phyloP scores from a whole-genome alignment of 805 yeast genomes.

The Ogataea wickerhamii region DNA sequence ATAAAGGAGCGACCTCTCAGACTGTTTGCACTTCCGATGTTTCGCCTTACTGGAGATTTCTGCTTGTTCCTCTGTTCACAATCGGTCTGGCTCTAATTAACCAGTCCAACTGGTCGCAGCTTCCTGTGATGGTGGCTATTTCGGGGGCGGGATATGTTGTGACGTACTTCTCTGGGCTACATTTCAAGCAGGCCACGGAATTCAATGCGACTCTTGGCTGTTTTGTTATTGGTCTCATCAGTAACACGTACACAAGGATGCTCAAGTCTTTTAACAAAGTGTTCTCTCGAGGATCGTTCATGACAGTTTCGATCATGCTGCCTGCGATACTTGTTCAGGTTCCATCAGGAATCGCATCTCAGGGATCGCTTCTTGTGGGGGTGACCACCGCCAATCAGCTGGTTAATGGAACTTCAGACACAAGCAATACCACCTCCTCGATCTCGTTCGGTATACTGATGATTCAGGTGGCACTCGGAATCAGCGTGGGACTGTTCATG shows the following conservation, averaged over 20 bases:
- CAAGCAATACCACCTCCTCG: constrained; percentile 13
- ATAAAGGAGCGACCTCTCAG: constrained; percentile 61
- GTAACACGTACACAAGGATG: constrained; percentile 82
- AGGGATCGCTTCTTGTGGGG: constrained; percentile 80
- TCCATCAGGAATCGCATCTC: constrained; percentile 92
- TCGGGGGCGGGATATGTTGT: constrained; percentile 81
- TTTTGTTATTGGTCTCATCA: constrained; percentile 81
- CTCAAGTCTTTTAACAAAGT: constrained; percentile 56
- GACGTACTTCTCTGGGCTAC: constrained; percentile 70
- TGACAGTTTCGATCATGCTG: constrained; percentile 93
- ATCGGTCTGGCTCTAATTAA: constrained; percentile 63
- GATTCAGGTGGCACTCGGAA: constrained; percentile 92
- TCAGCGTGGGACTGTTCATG: constrained; percentile 88
- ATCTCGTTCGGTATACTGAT: constrained; percentile 73
- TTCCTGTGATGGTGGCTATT: constrained; percentile 79
- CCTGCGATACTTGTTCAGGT: constrained; percentile 95
- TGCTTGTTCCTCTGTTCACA: constrained; percentile 78
- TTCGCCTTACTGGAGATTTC: constrained; percentile 55
- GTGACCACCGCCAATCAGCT: constrained; percentile 69
- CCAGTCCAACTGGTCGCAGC: constrained; percentile 78
- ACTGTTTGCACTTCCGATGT: constrained; percentile 55
- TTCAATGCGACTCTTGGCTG: constrained; percentile 90
- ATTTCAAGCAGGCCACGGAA: constrained; percentile 62
- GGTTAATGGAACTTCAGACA: constrained; percentile 28
- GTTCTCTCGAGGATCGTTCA: constrained; percentile 30